These are phyloP conservation scores for Amaranthus palmeri DNA, from an alignment of 148 eudicot species.

Conservation along the genomic window DNA sequence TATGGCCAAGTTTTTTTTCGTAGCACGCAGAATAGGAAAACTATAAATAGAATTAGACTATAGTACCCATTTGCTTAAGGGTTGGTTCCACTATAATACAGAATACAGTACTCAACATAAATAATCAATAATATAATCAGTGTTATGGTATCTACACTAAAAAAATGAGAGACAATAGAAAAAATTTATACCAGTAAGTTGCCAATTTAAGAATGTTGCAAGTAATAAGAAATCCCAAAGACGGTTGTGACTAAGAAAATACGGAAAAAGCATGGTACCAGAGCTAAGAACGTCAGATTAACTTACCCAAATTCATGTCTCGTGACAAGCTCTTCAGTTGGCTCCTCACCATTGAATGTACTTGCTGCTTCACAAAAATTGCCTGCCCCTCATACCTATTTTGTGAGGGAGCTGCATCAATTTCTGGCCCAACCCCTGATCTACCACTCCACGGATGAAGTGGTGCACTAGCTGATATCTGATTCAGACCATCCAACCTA, in stretches of 20 bases:
- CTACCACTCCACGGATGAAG: slow-evolving; percentile 52
- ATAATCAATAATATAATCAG: too few species aligned
- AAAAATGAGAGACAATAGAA: too few species aligned
- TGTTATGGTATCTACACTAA: too few species aligned
- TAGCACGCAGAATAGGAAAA: too few species aligned
- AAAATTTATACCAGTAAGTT: too few species aligned
- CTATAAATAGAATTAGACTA: too few species aligned
- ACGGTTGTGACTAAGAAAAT: too few species aligned
- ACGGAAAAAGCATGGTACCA: not conserved
- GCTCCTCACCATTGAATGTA: slow-evolving; percentile 36
- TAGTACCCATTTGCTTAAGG: too few species aligned
- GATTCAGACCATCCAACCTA: slow-evolving; percentile 28
- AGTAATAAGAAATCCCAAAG: too few species aligned
- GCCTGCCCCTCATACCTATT: slow-evolving; percentile 39
- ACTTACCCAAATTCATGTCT: slow-evolving; percentile 42
- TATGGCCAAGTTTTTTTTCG: not conserved
- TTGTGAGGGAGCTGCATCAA: slow-evolving; percentile 24
- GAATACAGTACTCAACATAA: too few species aligned
- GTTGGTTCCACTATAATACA: too few species aligned
- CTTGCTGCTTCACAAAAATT: slow-evolving; percentile 33
- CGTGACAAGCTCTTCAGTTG: slow-evolving; percentile 41
- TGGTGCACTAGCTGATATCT: slow-evolving; percentile 30
- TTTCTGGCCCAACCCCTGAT: slow-evolving; percentile 34
- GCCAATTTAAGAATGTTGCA: too few species aligned
- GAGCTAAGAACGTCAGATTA: not conserved